Conservation (phyloP, 1,139 yeast genomes). For the Lodderomyces margitis region DNA sequence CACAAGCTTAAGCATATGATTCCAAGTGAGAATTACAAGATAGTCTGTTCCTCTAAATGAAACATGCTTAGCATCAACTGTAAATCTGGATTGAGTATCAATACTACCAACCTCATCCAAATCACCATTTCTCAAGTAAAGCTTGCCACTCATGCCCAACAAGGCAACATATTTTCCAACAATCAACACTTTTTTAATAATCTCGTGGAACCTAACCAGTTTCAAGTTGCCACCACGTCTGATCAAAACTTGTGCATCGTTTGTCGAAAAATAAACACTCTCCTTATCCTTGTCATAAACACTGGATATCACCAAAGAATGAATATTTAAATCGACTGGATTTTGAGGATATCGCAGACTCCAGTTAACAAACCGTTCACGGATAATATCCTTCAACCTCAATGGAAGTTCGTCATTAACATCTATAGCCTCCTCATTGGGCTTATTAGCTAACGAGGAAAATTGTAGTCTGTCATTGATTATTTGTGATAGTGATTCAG, state of each 20-base stretch:
- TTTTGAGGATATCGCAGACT: constrained; percentile 29
- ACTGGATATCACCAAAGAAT: constrained; percentile 27
- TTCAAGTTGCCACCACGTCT: constrained; percentile 15
- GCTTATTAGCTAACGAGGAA: constrained; percentile 19
- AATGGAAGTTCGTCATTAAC: constrained; percentile 11
- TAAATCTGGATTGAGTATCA: constrained; percentile 32
- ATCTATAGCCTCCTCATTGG: constrained; percentile 6
- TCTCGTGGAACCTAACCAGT: constrained; percentile 13
- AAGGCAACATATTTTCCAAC: constrained; percentile 21
- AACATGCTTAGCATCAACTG: constrained; percentile 30
- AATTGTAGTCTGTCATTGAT: constrained; percentile 49
- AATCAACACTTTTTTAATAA: constrained; percentile 32
- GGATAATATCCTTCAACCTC: constrained; percentile 13
- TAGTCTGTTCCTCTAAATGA: constrained; percentile 23
- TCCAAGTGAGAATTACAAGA: constrained; percentile 65
- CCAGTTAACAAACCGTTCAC: constrained; percentile 35
- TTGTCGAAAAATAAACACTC: constrained; percentile 25
- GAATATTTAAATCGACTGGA: constrained; percentile 11
- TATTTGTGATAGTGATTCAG: constrained; percentile 51
- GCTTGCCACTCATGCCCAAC: constrained; percentile 42
- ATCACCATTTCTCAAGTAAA: constrained; percentile 8
- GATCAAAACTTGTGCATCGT: constrained; percentile 24
- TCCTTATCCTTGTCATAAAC: constrained; percentile 13
- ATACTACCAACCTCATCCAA: constrained; percentile 15
- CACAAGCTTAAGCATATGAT: constrained; percentile 44